These are phyloP conservation scores for Herpotrichia juniperi DNA, from an alignment of 2,329 filamentous ascomycete genomes.

Conservation along the genomic window DNA sequence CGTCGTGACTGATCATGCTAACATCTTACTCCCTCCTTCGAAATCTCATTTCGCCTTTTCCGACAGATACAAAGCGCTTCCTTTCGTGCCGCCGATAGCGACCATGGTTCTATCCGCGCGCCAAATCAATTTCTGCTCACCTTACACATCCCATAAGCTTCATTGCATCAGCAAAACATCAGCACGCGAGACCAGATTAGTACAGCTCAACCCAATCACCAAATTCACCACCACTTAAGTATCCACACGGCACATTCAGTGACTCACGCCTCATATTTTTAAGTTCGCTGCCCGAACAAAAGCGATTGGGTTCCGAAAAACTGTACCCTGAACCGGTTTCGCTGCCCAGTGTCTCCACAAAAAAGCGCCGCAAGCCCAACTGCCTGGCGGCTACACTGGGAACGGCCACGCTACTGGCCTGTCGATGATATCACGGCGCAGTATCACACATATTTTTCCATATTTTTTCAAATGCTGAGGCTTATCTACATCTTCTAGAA, in stretches of 20 bases:
- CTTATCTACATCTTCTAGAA: background rate
- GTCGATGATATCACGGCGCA: background rate
- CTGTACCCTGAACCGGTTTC: background rate
- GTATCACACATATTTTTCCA: slow-evolving; percentile 1
- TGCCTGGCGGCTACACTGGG: background rate
- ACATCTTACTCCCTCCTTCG: too few relatives aligned
- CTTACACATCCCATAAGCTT: background rate
- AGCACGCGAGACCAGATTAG: background rate
- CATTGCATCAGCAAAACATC: background rate
- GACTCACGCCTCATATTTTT: background rate
- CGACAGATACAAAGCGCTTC: background rate
- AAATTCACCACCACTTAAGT: background rate
- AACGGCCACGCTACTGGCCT: background rate
- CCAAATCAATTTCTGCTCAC: background rate
- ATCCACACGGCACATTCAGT: background rate
- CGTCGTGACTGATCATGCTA: too few relatives aligned
- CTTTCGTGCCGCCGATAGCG: background rate
- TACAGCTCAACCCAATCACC: too few relatives aligned
- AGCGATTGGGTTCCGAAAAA: slow-evolving; percentile 4
- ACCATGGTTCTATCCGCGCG: background rate
- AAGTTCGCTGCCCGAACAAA: background rate
- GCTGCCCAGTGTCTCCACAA: slow-evolving; percentile 4
- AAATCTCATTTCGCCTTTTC: background rate
- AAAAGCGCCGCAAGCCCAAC: background rate
- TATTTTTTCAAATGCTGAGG: background rate